phyloP scores from a whole-genome alignment of 2,329 filamentous ascomycete species.

The Teratosphaeria pseudoeucalypti region DNA sequence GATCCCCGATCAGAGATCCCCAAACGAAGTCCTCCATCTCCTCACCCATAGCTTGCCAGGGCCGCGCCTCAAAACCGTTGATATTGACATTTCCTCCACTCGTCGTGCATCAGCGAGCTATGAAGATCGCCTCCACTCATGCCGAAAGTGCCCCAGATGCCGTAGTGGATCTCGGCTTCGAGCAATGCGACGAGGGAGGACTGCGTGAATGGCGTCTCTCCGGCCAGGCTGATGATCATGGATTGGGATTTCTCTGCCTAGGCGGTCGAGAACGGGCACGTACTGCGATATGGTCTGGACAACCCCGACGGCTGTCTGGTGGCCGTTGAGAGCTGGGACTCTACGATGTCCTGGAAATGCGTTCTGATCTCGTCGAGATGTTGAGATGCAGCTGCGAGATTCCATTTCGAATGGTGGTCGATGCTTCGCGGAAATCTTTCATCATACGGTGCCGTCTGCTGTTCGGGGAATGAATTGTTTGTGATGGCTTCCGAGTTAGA shows the following conservation, averaged over 20 bases:
- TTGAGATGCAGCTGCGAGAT: background rate
- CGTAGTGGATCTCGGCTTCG: background rate
- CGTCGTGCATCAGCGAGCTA: background rate
- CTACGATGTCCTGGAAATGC: background rate
- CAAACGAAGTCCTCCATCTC: background rate
- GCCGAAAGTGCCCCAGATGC: background rate
- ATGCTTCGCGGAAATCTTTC: background rate
- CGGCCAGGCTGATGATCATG: background rate
- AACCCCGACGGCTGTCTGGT: background rate
- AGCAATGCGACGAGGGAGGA: background rate
- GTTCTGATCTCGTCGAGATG: conserved; percentile 11
- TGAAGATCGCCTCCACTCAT: background rate
- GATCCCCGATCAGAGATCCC: background rate
- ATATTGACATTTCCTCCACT: background rate
- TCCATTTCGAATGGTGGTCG: background rate
- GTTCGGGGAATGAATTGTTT: background rate
- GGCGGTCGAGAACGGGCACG: background rate
- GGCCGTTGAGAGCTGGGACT: background rate
- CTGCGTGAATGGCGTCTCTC: background rate
- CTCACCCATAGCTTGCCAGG: background rate
- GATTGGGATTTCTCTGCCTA: background rate
- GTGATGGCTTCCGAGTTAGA: background rate
- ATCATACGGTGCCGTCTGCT: background rate
- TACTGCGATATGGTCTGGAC: background rate
- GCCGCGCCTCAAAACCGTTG: background rate